Evolutionary conservation across 192 early-diverging fungal genomes (phyloP), one percentile per base, ranked within the genome.

Genomic region (Martensiomyces pterosporus): DNA sequence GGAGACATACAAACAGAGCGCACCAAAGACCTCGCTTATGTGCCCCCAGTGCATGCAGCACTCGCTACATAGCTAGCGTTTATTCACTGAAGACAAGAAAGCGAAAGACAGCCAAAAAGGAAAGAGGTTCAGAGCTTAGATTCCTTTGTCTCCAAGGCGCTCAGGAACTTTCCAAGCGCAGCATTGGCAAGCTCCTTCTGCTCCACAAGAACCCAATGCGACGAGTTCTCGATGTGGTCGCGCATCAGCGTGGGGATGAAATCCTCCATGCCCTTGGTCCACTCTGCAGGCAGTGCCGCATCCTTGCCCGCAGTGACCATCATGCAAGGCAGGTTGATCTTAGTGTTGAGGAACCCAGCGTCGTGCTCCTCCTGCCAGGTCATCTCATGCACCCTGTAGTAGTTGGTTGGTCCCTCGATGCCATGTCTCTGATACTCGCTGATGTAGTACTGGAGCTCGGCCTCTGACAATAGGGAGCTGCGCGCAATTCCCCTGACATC

Each of bases 391-490:
- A 66, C 70, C 24, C 57, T 35, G 57, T 85, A 85, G 39, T 64
- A 83, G 64, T 86, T 83, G 36, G 80, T 54, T 9, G 57, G 58
- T 2, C 83, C 81, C 40, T 82, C 77, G 26, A 80, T 68, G 8
- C 79, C 72, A 14, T 39, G 45, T 8, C 55, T 34, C 6, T 64
- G 25, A 36, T 53, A 78, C 9, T 54, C n/a, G 0, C 75, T 47
- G 17, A 74, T 60, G 43, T 85, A 84, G 41, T 80, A 83, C 9
- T 76, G 48, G n/a, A 76, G 49, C 37, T 83, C 79, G 44, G 73
- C 38, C 33, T 60, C 38, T 43, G 50, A 25, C 9, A 57, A 1
- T 16, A 24, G 24, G 37, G 60, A 36, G 38, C 45, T 45, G 15
- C 33, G 38, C 39, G 22, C 4, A 9, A 44, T 26, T 6, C 19